Conservation (phyloP, 2,329 filamentous ascomycete genomes). For the Graphiopsis chlorocephala region DNA sequence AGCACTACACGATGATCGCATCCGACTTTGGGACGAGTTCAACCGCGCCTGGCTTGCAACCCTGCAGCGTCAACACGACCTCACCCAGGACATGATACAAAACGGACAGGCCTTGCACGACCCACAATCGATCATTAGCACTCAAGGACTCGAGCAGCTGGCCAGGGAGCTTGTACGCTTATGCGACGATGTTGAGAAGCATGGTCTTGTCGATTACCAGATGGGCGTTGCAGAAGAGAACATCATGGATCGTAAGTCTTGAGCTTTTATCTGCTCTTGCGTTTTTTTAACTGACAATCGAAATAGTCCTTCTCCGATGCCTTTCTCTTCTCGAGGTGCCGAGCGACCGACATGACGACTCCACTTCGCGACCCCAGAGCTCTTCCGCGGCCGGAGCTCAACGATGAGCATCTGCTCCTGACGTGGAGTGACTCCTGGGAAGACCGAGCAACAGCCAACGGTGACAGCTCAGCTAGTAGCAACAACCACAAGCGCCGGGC, state of each 20-base stretch:
- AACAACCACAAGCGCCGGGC: neutral
- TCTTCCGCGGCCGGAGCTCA: conserved; percentile 1
- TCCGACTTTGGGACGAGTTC: conserved; percentile 90
- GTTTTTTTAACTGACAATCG: neutral
- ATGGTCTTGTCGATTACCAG: conserved; percentile 95
- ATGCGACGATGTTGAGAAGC: conserved; percentile 81
- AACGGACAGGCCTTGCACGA: conserved; percentile 54
- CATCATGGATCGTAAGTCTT: conserved; percentile 72
- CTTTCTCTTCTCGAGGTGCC: conserved; percentile 13
- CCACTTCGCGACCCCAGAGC: conserved; percentile 5
- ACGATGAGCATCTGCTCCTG: neutral
- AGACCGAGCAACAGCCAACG: neutral
- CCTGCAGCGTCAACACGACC: conserved; percentile 78
- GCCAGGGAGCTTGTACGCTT: conserved; percentile 77
- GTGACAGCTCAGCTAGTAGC: neutral
- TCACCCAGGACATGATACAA: conserved; percentile 59
- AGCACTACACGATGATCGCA: conserved; percentile 68
- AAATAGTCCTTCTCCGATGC: conserved; percentile 18
- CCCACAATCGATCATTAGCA: conserved; percentile 64
- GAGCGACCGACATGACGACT: neutral
- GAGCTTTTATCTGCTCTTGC: neutral
- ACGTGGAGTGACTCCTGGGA: neutral
- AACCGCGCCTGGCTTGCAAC: conserved; percentile 87
- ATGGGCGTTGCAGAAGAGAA: conserved; percentile 95
- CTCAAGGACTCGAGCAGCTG: conserved; percentile 71